A percentile compares a stretch with the other conserved stretches of the same genome.
Conservation (phyloP, 1,139 yeast species). For the Hansenula sp. region DNA sequence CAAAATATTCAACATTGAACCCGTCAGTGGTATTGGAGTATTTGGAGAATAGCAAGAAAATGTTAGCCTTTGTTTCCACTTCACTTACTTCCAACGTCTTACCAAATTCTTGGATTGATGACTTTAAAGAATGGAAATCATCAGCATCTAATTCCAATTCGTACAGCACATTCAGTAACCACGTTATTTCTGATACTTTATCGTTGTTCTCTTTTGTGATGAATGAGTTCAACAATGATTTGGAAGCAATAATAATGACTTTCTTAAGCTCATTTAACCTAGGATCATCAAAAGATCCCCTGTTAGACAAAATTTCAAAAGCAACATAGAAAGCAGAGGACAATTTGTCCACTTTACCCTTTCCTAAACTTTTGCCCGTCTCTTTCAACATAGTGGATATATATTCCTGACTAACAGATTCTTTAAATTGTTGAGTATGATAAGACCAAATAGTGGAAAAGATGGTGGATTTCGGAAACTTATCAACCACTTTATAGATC, state of each 20-base stretch:
- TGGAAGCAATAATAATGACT: slow-evolving; percentile 9
- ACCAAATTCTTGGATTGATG: slow-evolving; percentile 13
- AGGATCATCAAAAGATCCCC: not conserved
- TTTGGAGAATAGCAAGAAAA: slow-evolving; percentile 31
- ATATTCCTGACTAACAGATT: slow-evolving; percentile 18
- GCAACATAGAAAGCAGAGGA: slow-evolving; percentile 21
- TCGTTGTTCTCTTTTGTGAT: not conserved
- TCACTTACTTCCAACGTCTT: not conserved
- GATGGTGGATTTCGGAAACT: slow-evolving; percentile 20
- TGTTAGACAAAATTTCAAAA: slow-evolving; percentile 15
- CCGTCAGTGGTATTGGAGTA: slow-evolving; percentile 7
- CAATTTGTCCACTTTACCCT: slow-evolving; percentile 6
- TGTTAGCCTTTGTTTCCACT: slow-evolving; percentile 18
- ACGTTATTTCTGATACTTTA: slow-evolving; percentile 6
- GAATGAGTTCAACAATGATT: slow-evolving; percentile 6
- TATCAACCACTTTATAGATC: slow-evolving; percentile 24
- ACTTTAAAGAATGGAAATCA: slow-evolving; percentile 8
- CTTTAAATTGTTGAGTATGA: slow-evolving; percentile 28
- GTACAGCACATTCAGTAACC: slow-evolving; percentile 19
- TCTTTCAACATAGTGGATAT: slow-evolving; percentile 15
- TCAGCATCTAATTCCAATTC: slow-evolving; percentile 6
- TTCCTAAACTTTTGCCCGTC: slow-evolving; percentile 9
- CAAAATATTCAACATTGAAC: slow-evolving; percentile 20
- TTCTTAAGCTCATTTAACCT: slow-evolving; percentile 3
- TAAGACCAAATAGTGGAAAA: slow-evolving; percentile 30